Percentiles rank a stretch among this genome's conserved stretches.
phyloP scores from a whole-genome alignment of 805 yeast species.

The Schizosaccharomyces octosporus region DNA sequence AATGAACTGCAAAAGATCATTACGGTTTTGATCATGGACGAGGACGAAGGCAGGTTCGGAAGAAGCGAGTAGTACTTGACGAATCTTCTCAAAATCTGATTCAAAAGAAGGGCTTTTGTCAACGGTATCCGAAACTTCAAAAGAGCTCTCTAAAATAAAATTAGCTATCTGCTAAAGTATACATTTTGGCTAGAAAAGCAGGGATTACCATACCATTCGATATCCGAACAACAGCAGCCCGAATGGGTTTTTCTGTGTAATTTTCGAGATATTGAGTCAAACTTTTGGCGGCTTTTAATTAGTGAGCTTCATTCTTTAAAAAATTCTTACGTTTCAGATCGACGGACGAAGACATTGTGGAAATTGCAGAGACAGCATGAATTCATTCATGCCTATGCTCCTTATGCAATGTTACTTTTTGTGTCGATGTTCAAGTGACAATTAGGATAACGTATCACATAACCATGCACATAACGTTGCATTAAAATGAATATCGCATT shows the following conservation, averaged over 20 bases:
- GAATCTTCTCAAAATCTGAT: background rate
- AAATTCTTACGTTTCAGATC: conserved; percentile 10
- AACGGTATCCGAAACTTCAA: background rate
- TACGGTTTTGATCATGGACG: conserved; percentile 6
- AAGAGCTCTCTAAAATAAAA: background rate
- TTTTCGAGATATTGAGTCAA: background rate
- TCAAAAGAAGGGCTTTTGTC: background rate
- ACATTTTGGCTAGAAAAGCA: background rate
- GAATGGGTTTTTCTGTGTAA: background rate
- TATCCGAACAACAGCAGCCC: background rate
- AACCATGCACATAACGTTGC: too few species aligned
- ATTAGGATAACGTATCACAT: too few species aligned
- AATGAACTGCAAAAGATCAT: conserved; percentile 28
- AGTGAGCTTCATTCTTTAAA: background rate
- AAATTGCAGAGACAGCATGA: background rate
- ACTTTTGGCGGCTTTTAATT: background rate
- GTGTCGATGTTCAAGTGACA: too few species aligned
- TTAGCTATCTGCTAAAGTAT: background rate
- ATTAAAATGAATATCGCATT: too few species aligned
- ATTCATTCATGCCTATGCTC: too few species aligned
- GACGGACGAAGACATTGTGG: background rate
- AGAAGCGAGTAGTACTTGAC: conserved; percentile 5
- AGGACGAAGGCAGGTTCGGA: conserved; percentile 2
- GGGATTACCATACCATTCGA: background rate
- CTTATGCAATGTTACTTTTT: too few species aligned